phyloP scores from a whole-genome alignment of 208 protist species.

The Trypanosoma theileri region DNA sequence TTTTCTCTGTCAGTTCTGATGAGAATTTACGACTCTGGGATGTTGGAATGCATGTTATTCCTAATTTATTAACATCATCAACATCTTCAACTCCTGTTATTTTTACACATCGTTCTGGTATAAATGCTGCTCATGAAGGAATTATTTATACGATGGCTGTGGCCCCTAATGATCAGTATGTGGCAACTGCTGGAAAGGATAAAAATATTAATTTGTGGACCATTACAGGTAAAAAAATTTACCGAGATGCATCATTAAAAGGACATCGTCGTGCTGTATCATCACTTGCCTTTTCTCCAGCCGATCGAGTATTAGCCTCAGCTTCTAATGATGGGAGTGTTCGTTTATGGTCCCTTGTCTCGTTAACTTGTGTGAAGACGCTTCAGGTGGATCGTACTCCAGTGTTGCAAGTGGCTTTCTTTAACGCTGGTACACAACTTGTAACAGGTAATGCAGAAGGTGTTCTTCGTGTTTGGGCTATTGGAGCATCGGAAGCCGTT shows the following conservation, averaged over 20 bases:
- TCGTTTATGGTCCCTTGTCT: constrained; percentile 85
- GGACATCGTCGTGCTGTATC: constrained; percentile 86
- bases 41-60: constrained; percentile 42
- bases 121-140: constrained; percentile 78
- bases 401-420: constrained; percentile 84
- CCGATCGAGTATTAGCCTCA: constrained; percentile 84
- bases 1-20: constrained; percentile 80
- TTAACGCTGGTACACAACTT: constrained; percentile 86
- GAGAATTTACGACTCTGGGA: constrained; percentile 88
- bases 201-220: constrained; percentile 84
- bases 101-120: constrained; percentile 60
- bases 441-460: constrained; percentile 85
- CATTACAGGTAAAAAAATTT: constrained; percentile 77
- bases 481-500: constrained; percentile 73
- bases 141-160: constrained; percentile 79
- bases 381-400: constrained; percentile 78
- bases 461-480: constrained; percentile 90
- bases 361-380: constrained; percentile 80
- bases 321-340: constrained; percentile 86
- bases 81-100: constrained; percentile 7
- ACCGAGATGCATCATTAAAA: constrained; percentile 68
- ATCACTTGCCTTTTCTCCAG: constrained; percentile 72
- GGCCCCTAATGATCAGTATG: constrained; percentile 87
- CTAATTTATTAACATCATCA: constrained; percentile 18
- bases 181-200: constrained; percentile 90